Conservation (phyloP, 139 green algal genomes). For the Picocystis salinarum region DNA sequence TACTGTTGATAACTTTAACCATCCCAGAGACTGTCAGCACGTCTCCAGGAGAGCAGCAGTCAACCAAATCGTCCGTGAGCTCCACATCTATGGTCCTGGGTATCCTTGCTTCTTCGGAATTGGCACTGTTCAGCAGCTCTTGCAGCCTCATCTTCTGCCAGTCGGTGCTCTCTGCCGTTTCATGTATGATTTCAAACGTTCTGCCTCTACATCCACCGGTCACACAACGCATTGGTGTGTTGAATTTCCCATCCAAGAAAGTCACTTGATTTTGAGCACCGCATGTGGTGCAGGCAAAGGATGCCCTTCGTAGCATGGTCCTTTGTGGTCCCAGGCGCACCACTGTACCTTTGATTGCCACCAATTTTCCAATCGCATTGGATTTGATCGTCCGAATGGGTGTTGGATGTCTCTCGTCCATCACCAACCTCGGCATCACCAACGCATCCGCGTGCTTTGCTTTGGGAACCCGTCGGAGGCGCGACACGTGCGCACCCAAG, state of each 20-base stretch:
- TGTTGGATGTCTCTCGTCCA: too few species aligned
- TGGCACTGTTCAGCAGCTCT: constrained; percentile 27
- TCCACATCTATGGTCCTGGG: constrained; percentile 58
- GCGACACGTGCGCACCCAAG: too few species aligned
- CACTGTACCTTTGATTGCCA: constrained; percentile 56
- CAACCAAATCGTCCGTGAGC: constrained; percentile 60
- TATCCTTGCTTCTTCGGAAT: constrained; percentile 21
- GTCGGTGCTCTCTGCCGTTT: constrained; percentile 31
- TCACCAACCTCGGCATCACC: too few species aligned
- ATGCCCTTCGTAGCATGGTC: constrained; percentile 41
- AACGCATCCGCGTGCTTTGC: too few species aligned
- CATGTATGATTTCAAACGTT: constrained; percentile 32
- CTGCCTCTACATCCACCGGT: constrained; percentile 40
- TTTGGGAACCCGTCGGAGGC: too few species aligned
- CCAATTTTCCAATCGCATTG: constrained; percentile 54
- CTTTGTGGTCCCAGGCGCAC: constrained; percentile 35
- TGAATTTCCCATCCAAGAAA: constrained; percentile 44
- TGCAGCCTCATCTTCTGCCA: constrained; percentile 59
- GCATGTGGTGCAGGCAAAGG: constrained; percentile 62
- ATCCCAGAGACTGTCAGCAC: constrained; percentile 55
- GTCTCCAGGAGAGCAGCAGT: constrained; percentile 45
- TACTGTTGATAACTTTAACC: constrained; percentile 30
- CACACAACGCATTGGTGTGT: constrained; percentile 29
- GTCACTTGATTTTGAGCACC: constrained; percentile 3
- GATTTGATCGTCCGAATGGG: too few species aligned